phyloP scores from a whole-genome alignment of 306 rosid genomes.

The Trifolium pratense region DNA sequence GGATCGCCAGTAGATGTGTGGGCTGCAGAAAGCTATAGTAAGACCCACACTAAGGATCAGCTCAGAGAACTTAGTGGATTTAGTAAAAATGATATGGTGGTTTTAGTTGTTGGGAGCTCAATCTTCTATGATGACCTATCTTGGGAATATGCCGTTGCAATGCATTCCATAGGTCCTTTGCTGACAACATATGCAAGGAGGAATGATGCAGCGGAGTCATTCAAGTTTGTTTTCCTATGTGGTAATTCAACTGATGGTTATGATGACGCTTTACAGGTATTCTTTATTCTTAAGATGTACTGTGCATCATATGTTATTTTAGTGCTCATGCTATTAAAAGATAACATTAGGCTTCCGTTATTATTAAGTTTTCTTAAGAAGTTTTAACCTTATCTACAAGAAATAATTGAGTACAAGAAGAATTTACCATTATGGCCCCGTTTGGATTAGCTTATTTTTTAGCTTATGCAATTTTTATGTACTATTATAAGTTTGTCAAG shows the following conservation, averaged over 20 bases:
- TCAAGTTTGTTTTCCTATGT: slow-evolving; percentile 85
- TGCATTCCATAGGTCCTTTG: slow-evolving; percentile 87
- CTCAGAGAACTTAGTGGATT: slow-evolving; percentile 67
- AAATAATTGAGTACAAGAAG: slow-evolving; percentile 23
- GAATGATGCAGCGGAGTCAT: slow-evolving; percentile 63
- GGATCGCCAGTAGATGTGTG: slow-evolving; percentile 93
- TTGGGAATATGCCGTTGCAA: slow-evolving; percentile 95
- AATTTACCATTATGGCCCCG: slow-evolving; percentile 11
- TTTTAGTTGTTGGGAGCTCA: slow-evolving; percentile 86
- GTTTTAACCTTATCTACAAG: slow-evolving; percentile 26
- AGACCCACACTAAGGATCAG: slow-evolving; percentile 67
- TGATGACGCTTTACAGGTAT: slow-evolving; percentile 79
- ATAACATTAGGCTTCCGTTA: slow-evolving; percentile 17
- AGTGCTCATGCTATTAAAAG: slow-evolving; percentile 27
- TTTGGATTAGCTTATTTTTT: too few relatives aligned
- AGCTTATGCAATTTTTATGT: too few relatives aligned
- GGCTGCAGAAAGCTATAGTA: slow-evolving; percentile 75
- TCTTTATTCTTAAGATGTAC: slow-evolving; percentile 37
- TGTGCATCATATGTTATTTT: slow-evolving; percentile 26
- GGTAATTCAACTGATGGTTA: slow-evolving; percentile 85
- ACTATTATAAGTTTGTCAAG: too few relatives aligned
- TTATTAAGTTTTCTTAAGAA: slow-evolving; percentile 23
- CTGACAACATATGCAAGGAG: slow-evolving; percentile 77
- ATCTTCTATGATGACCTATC: slow-evolving; percentile 71
- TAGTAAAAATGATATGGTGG: slow-evolving; percentile 67